phyloP scores from a whole-genome alignment of 306 rosid genomes.

The Malus asiatica region DNA sequence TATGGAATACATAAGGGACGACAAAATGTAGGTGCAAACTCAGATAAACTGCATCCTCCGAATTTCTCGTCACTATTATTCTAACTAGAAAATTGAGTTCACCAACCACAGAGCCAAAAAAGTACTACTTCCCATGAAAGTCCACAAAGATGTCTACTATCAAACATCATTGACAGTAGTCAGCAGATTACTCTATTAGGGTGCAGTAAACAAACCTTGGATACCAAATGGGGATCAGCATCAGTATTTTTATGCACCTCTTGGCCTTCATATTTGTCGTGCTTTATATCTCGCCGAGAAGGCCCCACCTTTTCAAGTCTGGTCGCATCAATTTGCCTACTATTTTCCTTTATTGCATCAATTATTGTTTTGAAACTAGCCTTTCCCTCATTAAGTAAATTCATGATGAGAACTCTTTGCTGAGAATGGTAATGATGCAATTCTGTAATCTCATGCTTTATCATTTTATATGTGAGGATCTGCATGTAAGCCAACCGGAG shows the following conservation, averaged over 20 bases:
- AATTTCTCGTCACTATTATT: neutral
- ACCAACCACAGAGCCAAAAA: too few relatives aligned
- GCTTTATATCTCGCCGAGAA: conserved; percentile 35
- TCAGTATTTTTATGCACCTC: conserved; percentile 48
- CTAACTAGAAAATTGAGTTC: too few relatives aligned
- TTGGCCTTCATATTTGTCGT: conserved; percentile 47
- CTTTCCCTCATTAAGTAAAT: conserved; percentile 61
- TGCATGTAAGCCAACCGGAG: conserved; percentile 33
- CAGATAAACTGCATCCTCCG: neutral
- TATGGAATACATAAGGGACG: neutral
- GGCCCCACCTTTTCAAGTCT: conserved; percentile 24
- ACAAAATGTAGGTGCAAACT: neutral
- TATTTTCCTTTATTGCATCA: conserved; percentile 45
- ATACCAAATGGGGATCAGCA: conserved; percentile 23
- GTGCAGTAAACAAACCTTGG: conserved; percentile 43
- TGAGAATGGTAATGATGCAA: conserved; percentile 47
- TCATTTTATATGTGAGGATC: conserved; percentile 44
- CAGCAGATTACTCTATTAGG: neutral
- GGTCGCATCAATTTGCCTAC: conserved; percentile 33
- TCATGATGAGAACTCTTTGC: conserved; percentile 42
- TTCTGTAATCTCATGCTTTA: conserved; percentile 44
- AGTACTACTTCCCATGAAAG: neutral
- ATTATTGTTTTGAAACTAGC: conserved; percentile 47
- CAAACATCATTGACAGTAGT: neutral
- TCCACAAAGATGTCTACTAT: neutral